Evolutionary conservation across 306 rosid species (phyloP).

Genomic region (Vigna angularis): DNA sequence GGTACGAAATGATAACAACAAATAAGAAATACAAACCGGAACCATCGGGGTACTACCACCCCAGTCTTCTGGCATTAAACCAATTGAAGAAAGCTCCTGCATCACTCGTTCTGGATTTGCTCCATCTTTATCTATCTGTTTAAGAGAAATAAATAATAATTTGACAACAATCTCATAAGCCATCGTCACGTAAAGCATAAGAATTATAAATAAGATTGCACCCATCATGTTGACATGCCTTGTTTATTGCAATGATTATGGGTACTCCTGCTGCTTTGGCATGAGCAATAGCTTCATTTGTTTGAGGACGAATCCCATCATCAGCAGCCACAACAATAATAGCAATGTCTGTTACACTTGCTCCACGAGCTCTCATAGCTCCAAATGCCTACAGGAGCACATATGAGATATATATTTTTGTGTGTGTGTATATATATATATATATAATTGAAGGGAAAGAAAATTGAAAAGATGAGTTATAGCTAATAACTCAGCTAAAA

Average conservation of each 20-base stretch:
- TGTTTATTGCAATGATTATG: slow-evolving; percentile 86
- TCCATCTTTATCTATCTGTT: slow-evolving; percentile 95
- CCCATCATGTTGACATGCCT: slow-evolving; percentile 62
- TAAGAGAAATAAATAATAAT: slow-evolving; percentile 35
- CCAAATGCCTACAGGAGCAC: slow-evolving; percentile 88
- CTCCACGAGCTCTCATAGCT: slow-evolving; percentile 99
- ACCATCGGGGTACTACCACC: slow-evolving; percentile 96
- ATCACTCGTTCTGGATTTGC: slow-evolving; percentile 94
- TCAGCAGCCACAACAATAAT: slow-evolving; percentile 97
- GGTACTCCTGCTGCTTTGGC: slow-evolving; percentile 99
- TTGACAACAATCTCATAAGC: slow-evolving; percentile 36
- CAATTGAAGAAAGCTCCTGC: slow-evolving; percentile 96
- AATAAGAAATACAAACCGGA: slow-evolving; percentile 69
- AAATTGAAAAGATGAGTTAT: slow-evolving; percentile 38
- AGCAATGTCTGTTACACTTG: slow-evolving; percentile 96
- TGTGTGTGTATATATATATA: background rate
- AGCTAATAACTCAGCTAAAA: slow-evolving; percentile 36
- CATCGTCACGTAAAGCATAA: slow-evolving; percentile 44
- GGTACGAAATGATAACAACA: slow-evolving; percentile 26
- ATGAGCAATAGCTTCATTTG: slow-evolving; percentile 98
- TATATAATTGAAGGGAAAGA: slow-evolving; percentile 48
- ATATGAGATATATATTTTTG: background rate
- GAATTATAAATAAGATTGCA: slow-evolving; percentile 21
- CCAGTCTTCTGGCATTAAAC: slow-evolving; percentile 99
- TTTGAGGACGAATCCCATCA: slow-evolving; percentile 98